Conservation (phyloP, 1,284 basidiomycete genomes). For the Austroboletus olivaceoglutinosus region DNA sequence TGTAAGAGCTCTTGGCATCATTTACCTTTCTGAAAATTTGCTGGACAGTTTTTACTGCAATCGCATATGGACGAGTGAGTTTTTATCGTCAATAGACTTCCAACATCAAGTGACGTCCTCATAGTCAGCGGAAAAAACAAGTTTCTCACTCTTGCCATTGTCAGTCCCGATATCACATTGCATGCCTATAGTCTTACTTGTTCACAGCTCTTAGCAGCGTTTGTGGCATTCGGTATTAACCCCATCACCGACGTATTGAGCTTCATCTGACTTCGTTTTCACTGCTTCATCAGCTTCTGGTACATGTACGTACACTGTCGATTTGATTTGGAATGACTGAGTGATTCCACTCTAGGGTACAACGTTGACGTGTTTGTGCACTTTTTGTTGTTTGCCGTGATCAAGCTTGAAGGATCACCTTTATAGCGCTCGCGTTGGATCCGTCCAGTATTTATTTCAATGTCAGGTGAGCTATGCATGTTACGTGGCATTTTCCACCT, state of each 20-base stretch:
- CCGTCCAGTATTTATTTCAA: slow-evolving; percentile 6
- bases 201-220: not conserved
- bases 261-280: not conserved
- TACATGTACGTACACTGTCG: not conserved
- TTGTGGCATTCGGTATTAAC: not conserved
- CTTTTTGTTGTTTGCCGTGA: not conserved
- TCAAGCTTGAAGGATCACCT: not conserved
- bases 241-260: not conserved
- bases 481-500: not conserved
- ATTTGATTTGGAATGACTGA: not conserved
- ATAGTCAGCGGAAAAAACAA: slow-evolving; percentile 16
- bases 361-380: slow-evolving; percentile 7
- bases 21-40: not conserved
- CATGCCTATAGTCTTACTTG: not conserved
- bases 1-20: not conserved
- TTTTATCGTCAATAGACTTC: not conserved
- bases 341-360: slow-evolving; percentile 3
- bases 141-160: slow-evolving; percentile 5
- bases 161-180: not conserved
- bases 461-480: slow-evolving; percentile 6
- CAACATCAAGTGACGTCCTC: not conserved
- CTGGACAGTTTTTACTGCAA: slow-evolving; percentile 12
- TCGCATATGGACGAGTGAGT: slow-evolving; percentile 19
- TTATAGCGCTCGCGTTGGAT: slow-evolving; percentile 3
- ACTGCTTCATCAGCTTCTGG: not conserved